These are phyloP conservation scores for Physcomitrellopsis africana DNA, from an alignment of 225 moss, liverwort and hornwort genomes.

Conservation along the genomic window DNA sequence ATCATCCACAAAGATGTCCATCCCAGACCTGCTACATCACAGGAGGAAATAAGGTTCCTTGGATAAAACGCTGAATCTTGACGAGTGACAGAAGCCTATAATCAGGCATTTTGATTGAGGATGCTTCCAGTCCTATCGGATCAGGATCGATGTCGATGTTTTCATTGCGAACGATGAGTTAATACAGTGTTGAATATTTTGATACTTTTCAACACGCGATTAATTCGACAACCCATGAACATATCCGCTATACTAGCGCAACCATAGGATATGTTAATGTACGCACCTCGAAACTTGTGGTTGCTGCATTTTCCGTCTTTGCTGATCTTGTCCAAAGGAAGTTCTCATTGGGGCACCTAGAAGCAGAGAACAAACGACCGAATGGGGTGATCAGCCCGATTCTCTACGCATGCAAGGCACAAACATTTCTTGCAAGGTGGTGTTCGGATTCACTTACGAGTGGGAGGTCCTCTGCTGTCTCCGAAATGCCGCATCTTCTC, in stretches of 20 bases:
- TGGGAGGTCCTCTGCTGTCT: conserved; percentile 38
- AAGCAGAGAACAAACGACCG: too few species aligned
- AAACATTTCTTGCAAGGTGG: not conserved
- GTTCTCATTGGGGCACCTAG: conserved; percentile 36
- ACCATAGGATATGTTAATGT: not conserved
- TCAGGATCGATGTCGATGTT: not conserved
- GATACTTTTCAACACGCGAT: not conserved
- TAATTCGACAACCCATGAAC: not conserved
- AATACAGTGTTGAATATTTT: not conserved
- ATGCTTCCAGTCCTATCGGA: not conserved
- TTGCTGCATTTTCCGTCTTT: conserved; percentile 45
- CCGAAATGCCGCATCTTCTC: conserved; percentile 54
- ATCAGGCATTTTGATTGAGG: not conserved
- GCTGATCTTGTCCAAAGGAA: conserved; percentile 42
- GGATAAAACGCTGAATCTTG: not conserved
- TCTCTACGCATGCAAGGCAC: too few species aligned
- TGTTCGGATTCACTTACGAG: conserved; percentile 31
- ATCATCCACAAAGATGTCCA: conserved; percentile 70
- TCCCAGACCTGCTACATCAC: conserved; percentile 40
- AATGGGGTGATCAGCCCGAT: too few species aligned
- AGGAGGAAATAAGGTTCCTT: not conserved
- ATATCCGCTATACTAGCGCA: not conserved
- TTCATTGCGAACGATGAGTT: not conserved
- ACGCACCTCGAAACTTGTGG: conserved; percentile 53
- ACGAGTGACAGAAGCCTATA: too few species aligned